Evolutionary conservation across 2,329 filamentous ascomycete genomes (phyloP), one percentile per base, ranked within the genome.

Genomic region (Cladosporium sp.): DNA sequence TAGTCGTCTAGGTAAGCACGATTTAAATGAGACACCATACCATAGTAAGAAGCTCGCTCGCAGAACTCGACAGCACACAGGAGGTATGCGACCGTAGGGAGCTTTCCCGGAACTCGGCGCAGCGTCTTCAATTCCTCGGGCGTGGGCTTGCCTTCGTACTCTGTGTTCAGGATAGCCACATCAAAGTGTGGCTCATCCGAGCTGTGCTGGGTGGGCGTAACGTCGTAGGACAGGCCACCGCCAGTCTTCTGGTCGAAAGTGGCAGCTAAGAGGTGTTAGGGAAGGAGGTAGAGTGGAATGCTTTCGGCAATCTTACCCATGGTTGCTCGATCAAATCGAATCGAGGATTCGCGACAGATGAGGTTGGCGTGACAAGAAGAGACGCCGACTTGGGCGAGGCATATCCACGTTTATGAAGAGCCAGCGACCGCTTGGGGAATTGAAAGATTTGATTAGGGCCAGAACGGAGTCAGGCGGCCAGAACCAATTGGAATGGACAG

Each of bases 21-120:
- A 23, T 10, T 29, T 23, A 28, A 0, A n/a, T 8, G 16, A n/a
- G 33, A 6, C 16, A 7, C 5, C 56, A 21, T 46, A 67, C 85
- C 85, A 70, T 86, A 86, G 78, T 84, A 88, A 0, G 84, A 86
- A 2, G 85, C 85, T 64, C 86, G 78, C 72, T 88, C 86, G 66
- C 83, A 84, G 67, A 87, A 85, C 67, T 88, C 86, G 49, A 87
- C 84, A 5, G 83, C 69, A 66, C 85, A 88, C 31, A 88, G 81
- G 1, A 84, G 70, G 69, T 85, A 88, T 23, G 84, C 80, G 5
- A 84, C 77, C 12, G 77, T 64, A 1, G 85, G 84, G 2, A 88
- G 77, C 2, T 70, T 75, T 31, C 78, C 84, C 21, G 84, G 77
- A 8, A 84, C 78, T 65, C 78, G 81, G 23, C 82, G 80, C n/a